Conservation (phyloP, 495 filamentous ascomycete genomes). For the Daldinia vernicosa region DNA sequence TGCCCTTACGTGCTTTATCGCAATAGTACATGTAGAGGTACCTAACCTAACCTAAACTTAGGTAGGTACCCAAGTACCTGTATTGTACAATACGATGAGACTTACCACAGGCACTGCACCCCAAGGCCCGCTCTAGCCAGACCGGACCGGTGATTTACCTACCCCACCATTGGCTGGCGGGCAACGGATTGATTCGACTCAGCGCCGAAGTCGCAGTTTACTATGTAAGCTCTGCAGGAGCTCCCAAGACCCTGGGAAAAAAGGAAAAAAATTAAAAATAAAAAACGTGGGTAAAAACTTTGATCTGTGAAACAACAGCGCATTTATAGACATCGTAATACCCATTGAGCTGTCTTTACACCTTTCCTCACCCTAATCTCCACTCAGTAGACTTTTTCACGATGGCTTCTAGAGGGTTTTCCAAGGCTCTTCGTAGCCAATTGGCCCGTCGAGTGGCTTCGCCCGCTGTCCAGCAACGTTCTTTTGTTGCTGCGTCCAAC, state of each 20-base stretch:
- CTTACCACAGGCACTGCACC: too few relatives aligned
- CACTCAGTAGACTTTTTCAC: constrained; percentile 51
- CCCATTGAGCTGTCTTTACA: constrained; percentile 34
- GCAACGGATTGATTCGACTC: constrained; percentile 31
- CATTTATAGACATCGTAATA: constrained; percentile 18
- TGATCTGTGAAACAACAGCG: constrained; percentile 2
- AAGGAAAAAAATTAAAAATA: constrained; percentile 17
- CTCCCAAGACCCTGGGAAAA: constrained; percentile 33
- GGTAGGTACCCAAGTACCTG: too few relatives aligned
- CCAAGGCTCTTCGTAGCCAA: constrained; percentile 79
- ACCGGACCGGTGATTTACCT: constrained; percentile 31
- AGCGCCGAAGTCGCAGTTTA: constrained; percentile 38
- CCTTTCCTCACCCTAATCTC: constrained; percentile 44
- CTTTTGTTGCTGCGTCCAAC: constrained; percentile 73
- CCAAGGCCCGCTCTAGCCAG: constrained; percentile 18
- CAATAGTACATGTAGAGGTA: not conserved
- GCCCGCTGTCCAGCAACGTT: constrained; percentile 72
- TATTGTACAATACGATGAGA: too few relatives aligned
- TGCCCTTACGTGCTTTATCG: not conserved
- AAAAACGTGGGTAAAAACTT: constrained; percentile 26
- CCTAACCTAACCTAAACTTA: too few relatives aligned
- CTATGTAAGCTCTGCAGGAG: constrained; percentile 28
- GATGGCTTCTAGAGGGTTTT: constrained; percentile 89
- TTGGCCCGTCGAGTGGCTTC: constrained; percentile 76
- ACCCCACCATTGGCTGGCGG: constrained; percentile 30